Evolutionary conservation across 768 basidiomycete genomes (phyloP).

Genomic region (Baorangia bicolor): DNA sequence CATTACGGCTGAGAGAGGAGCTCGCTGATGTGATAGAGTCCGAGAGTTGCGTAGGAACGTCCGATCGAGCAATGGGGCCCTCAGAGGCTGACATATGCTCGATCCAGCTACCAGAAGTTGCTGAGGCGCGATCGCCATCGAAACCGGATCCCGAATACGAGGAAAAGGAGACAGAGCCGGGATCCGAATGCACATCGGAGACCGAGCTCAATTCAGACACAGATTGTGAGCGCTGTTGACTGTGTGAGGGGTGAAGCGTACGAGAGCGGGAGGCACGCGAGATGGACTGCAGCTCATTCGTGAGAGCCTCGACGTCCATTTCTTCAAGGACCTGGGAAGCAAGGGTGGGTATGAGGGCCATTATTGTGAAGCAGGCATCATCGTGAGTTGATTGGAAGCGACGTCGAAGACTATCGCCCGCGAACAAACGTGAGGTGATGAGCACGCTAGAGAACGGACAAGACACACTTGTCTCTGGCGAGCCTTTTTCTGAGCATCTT

Average conservation of each 20-base stretch:
- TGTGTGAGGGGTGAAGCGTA: constrained; percentile 9
- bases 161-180: constrained; percentile 41
- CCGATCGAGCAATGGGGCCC: background rate
- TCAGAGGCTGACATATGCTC: constrained; percentile 36
- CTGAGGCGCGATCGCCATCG: constrained; percentile 39
- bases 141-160: constrained; percentile 37
- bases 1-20: constrained; percentile 32
- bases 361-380: constrained; percentile 72
- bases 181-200: constrained; percentile 45
- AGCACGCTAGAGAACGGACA: background rate
- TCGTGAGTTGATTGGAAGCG: constrained; percentile 78
- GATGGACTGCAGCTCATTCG: constrained; percentile 49
- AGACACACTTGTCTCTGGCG: constrained; percentile 57
- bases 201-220: constrained; percentile 37
- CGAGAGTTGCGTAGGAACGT: constrained; percentile 31
- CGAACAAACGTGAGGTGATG: constrained; percentile 2
- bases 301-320: constrained; percentile 77
- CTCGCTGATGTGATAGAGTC: constrained; percentile 41
- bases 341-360: constrained; percentile 68
- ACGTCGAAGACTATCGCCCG: constrained; percentile 52
- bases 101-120: constrained; percentile 45
- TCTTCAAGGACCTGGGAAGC: constrained; percentile 61
- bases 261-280: constrained; percentile 36
- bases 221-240: constrained; percentile 29
- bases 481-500: constrained; percentile 55